These are phyloP conservation scores for Heterobasidion annosum DNA, from an alignment of 1,284 basidiomycete genomes.

Conservation along the genomic window DNA sequence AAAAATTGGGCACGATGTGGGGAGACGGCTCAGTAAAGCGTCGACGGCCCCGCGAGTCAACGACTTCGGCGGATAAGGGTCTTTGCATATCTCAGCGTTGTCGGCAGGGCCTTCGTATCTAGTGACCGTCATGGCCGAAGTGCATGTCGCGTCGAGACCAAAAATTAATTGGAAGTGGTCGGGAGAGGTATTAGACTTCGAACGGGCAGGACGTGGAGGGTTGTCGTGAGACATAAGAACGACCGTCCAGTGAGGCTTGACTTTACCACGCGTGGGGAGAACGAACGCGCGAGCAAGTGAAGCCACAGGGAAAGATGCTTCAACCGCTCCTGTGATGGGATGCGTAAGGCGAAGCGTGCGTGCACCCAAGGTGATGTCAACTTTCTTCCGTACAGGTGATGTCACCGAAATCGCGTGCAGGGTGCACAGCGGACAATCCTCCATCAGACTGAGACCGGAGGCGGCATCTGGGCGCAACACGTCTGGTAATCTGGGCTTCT, in stretches of 20 bases:
- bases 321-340: constrained; percentile 32
- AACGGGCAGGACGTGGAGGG: constrained; percentile 18
- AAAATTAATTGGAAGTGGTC: constrained; percentile 45
- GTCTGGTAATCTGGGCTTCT: constrained; percentile 10
- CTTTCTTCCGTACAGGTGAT: constrained; percentile 63
- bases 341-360: constrained; percentile 40
- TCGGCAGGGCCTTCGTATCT: constrained; percentile 18
- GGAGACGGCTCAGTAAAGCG: constrained; percentile 42
- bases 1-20: constrained; percentile 25
- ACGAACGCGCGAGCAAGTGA: constrained; percentile 48
- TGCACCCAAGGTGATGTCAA: constrained; percentile 46
- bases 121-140: constrained; percentile 30
- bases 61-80: constrained; percentile 28
- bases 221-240: constrained; percentile 40
- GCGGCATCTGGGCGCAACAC: background rate
- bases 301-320: constrained; percentile 35
- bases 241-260: constrained; percentile 59
- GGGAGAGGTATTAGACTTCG: constrained; percentile 20
- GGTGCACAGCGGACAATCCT: constrained; percentile 38
- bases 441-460: constrained; percentile 3
- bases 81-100: background rate
- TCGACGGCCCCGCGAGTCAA: constrained; percentile 38
- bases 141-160: constrained; percentile 47
- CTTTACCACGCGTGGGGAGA: constrained; percentile 57
- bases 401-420: constrained; percentile 51